phyloP scores from a whole-genome alignment of 352 stramenopile species.

The Phytophthora nicotianae region DNA sequence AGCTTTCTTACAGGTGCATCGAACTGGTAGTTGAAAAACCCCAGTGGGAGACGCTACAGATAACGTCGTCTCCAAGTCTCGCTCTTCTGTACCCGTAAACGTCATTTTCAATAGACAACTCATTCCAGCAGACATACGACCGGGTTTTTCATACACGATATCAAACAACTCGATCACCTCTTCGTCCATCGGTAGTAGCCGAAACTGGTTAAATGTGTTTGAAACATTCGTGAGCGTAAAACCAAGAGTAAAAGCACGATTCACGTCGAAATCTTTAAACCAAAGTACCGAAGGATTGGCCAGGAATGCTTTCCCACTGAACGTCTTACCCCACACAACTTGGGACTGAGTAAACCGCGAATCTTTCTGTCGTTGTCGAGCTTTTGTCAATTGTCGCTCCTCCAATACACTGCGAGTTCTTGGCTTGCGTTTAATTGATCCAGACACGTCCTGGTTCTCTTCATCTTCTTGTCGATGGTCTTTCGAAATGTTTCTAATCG shows the following conservation, averaged over 20 bases:
- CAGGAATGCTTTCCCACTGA: constrained; percentile 82
- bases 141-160: constrained; percentile 86
- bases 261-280: constrained; percentile 93
- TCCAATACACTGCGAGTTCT: constrained; percentile 69
- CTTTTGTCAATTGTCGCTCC: constrained; percentile 55
- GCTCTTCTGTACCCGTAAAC: constrained; percentile 64
- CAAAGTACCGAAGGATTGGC: constrained; percentile 74
- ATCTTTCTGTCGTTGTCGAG: constrained; percentile 56
- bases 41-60: constrained; percentile 80
- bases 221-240: constrained; percentile 92
- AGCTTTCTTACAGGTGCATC: constrained; percentile 84
- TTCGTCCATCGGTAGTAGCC: constrained; percentile 76
- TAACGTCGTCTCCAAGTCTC: constrained; percentile 73
- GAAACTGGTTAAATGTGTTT: constrained; percentile 93
- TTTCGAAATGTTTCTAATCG: constrained; percentile 4
- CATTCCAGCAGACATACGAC: constrained; percentile 91
- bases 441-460: constrained; percentile 14
- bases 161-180: constrained; percentile 86
- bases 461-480: constrained; percentile 21
- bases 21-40: constrained; percentile 75
- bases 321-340: constrained; percentile 82
- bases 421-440: constrained; percentile 20
- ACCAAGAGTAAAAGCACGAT: constrained; percentile 49
- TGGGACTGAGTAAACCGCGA: constrained; percentile 63
- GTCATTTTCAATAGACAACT: constrained; percentile 70